These are phyloP conservation scores for Eucalyptus cloeziana DNA, from an alignment of 345 rosid genomes.

Conservation along the genomic window DNA sequence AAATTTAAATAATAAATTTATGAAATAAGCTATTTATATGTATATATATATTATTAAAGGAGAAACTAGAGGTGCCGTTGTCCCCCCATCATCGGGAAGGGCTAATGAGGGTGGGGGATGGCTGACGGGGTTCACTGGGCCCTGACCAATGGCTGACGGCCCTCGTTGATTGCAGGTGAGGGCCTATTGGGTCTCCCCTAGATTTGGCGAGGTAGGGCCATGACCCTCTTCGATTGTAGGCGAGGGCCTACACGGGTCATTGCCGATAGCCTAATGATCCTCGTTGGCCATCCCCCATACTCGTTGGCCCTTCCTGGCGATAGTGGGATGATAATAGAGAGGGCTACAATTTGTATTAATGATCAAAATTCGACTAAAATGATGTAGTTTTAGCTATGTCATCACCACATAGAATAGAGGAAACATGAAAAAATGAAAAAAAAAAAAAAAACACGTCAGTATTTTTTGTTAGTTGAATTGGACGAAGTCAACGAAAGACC, in stretches of 20 bases:
- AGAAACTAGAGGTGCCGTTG: not conserved
- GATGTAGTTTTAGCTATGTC: not conserved
- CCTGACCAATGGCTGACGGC: accelerated
- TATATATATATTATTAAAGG: no score
- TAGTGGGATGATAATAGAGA: accelerated
- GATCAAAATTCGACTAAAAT: no score
- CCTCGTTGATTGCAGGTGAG: accelerated
- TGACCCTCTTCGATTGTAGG: accelerated
- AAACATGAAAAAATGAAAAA: no score
- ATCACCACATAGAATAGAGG: not conserved
- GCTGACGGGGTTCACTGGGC: accelerated
- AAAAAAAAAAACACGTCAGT: accelerated
- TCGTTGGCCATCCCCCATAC: not conserved
- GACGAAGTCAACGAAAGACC: not conserved
- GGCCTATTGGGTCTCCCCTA: accelerated
- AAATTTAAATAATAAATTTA: no score
- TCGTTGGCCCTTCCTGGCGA: accelerated
- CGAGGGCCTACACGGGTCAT: accelerated
- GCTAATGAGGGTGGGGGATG: no score
- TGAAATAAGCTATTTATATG: no score
- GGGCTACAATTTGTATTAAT: no score
- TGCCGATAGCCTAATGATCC: accelerated
- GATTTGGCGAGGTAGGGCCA: accelerated
- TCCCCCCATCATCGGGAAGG: not conserved
- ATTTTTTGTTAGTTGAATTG: no score